Base-by-base conservation (phyloP, 1,139 yeast genomes). In the Hansenula lynferdii region DNA sequence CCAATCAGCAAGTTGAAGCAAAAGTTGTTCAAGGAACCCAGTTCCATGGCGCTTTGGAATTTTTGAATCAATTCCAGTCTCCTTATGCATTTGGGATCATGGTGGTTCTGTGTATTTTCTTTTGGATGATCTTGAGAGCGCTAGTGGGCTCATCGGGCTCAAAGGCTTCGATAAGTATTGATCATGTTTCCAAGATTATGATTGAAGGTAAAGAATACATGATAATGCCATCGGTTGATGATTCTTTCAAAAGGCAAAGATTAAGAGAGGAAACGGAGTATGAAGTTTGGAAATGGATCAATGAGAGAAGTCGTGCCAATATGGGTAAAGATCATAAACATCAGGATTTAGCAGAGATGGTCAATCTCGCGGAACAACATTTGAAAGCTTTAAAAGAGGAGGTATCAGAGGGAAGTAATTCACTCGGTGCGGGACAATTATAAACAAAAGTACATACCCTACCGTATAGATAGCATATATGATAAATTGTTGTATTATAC, bases 281-380 rank as follows among this genome's bases (percentile, higher is more conserved):
- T 28, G 72, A 74, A 30, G 60, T 89, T 41, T 89, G 96, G 96
- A 72, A 77, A 37, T 89, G 96, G 96, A 71, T 87, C 32, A 76
- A 78, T 40, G 74, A 73, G 34, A 70, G 85, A 37, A 70, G 70
- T 36, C 20, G 21, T 8, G 19, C 33, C 9, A 20, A 15, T 15
- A 21, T 11, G 28, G 31, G 37, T 10, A 44, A 42, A 33, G 34
- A 41, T 15, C 58, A 56, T 38, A 49, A 53, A 37, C 45, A 54
- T 24, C 82, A 78, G 48, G 78, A 78, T 42, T 49, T 80, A 37
- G 58, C 64, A 35, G 86, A 80, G 48, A 69, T 80, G 39, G 66
- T 80, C 4, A 62, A 64, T 38, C 55, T 80, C 37, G 76, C 85
- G 1, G 81, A 77, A 52, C 40, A 65, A 43, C 72, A 77, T 47